Evolutionary conservation across 345 rosid species (phyloP).

Genomic region (Arabidopsis suecica): DNA sequence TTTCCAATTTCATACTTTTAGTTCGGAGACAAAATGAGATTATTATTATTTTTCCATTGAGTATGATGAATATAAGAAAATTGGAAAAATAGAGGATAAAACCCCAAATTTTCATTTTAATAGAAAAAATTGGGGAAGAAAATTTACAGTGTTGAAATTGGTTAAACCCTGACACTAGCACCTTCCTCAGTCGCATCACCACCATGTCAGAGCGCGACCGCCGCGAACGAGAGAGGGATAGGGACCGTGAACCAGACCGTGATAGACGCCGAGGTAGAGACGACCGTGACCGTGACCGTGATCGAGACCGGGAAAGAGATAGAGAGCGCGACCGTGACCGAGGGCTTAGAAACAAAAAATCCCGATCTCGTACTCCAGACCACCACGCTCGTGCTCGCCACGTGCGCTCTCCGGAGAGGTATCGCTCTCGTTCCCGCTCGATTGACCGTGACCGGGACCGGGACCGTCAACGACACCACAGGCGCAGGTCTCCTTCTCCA

Average conservation of each 20-base stretch:
- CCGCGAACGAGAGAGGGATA: constrained; percentile 49
- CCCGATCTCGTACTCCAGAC: constrained; percentile 77
- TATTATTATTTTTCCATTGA: too few species aligned
- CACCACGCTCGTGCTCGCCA: constrained; percentile 61
- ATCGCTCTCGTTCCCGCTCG: constrained; percentile 61
- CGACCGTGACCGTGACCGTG: constrained; percentile 56
- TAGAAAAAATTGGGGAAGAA: constrained; percentile 6
- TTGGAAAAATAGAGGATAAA: too few species aligned
- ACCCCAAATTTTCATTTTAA: too few species aligned
- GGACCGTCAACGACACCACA: constrained; percentile 58
- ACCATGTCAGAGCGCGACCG: constrained; percentile 53
- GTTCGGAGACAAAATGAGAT: too few species aligned
- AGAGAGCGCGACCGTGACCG: constrained; percentile 62
- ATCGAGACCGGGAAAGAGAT: constrained; percentile 53
- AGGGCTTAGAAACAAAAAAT: constrained; percentile 55
- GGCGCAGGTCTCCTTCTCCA: constrained; percentile 65
- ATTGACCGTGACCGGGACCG: constrained; percentile 46
- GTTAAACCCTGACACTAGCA: constrained; percentile 23
- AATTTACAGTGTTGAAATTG: background rate
- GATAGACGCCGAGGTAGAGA: constrained; percentile 59
- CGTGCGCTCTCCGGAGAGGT: constrained; percentile 59
- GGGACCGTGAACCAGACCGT: constrained; percentile 55
- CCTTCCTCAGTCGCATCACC: constrained; percentile 29
- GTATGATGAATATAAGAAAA: too few species aligned
- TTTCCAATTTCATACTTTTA: background rate